Base-by-base conservation (phyloP, 306 rosid genomes). In the Phaseolus lunatus region DNA sequence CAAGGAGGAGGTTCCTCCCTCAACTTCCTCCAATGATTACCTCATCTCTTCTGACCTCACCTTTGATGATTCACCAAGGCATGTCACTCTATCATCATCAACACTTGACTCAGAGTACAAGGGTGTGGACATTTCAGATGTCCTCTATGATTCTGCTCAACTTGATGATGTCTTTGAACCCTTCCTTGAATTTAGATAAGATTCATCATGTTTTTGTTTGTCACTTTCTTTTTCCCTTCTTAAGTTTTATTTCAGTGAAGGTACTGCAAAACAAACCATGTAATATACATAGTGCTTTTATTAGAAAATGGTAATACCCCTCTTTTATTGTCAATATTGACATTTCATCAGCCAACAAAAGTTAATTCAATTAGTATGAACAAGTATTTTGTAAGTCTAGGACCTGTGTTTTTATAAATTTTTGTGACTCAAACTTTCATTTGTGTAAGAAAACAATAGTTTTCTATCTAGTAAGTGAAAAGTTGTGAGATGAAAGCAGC, bases 1-100 rank as follows among this genome's bases (percentile, higher is more conserved):
- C 35, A 84, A 73, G 65, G 72, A 71, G 7, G 85, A 82, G 54
- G 8, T 66, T 22, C 59, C 45, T 66, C 72, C 84, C 15, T 52
- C 75, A 14, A 70, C 83, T 9, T 80, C 85, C 3, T 75, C 85
- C 37, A 72, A 79, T 48, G 72, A 79, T 72, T 86, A 83, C 78
- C 47, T 75, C 5, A 7, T 76, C 64, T 31, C 90, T 1, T 53
- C 84, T 9, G 85, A 73, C 26, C 84, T 48, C 22, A 61, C 82
- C 50, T 70, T 84, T 13, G 85, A 80, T 48, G 78, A 58, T 14
- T 62, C 81, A 1, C 43, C 73, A 12, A 44, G 1, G 39, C 63
- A 41, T 70, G 6, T n/a, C 9, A 20, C 44, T 19, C 33, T 85
- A 3, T 67, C 87, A 3, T 67, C 86, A 41, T 72, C 89, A 50